Base-by-base conservation (phyloP, 108 stramenopile species). In the Nitzschia sp. region DNA sequence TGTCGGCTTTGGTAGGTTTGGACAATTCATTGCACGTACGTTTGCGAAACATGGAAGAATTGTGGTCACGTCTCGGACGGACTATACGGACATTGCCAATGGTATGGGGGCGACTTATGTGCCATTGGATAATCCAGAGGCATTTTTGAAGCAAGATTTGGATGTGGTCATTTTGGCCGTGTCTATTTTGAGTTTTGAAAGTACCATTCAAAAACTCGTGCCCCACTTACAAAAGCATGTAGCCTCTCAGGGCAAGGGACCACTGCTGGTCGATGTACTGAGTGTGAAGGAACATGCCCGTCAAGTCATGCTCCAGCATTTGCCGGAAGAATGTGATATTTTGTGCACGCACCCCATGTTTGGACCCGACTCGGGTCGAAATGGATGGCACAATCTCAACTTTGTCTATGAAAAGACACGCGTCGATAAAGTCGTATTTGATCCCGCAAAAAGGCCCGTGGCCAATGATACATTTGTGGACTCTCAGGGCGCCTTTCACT, bases 311-410 rank as follows among this genome's bases (percentile, higher is more conserved):
- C 74, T 98, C 58, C 79, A 95, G 15, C 42, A 66, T 8, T 71
- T 99, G 19, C 98, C 98, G 0, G 61, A 72, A 56, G 88, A 92
- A 64, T 87, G 88, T 59, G 97, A 98, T 66, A 87, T 99, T 25
- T 70, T 98, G 19, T 97, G 97, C 70, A 97, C 98, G 9, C 98
- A 99, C 84, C 98, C 98, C n/a, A 99, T 99, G 98, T 99, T 99
- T 84, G 98, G 98, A 19, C 97, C 97, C 13, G 96, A 97, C 68
- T 90, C 88, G 1, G 96, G 94, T 17, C 85, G 76, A 17, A 61
- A 93, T 67, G 85, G 91, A 28, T 99, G 98, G 98, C 83, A 83
- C n/a, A 89, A 89, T 24, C 79, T 97, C 42, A 96, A 91, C 48
- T 97, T 97, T 80, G 95, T 99, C 55, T 99, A 96, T 76, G 98